Conservation (phyloP, 2,329 filamentous ascomycete genomes). For the Ascocoryne sarcoides region DNA sequence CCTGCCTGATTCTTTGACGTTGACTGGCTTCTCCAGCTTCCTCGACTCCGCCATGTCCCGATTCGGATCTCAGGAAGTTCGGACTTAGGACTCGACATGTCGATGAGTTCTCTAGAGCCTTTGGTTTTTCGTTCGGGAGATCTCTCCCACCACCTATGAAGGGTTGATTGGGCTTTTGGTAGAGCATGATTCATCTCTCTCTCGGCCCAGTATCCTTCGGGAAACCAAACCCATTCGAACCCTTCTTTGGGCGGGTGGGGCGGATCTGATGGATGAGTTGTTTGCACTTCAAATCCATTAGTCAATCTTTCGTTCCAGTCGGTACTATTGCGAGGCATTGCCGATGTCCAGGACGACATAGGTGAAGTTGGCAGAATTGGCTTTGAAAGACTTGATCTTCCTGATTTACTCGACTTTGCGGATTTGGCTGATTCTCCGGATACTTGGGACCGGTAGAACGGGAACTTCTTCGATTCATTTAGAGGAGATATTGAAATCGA, state of each 20-base stretch:
- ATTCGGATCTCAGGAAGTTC: background rate
- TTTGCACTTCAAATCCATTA: background rate
- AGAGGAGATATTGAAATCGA: background rate
- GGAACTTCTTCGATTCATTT: background rate
- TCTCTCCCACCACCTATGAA: slow-evolving; percentile 15
- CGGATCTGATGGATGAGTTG: slow-evolving; percentile 33
- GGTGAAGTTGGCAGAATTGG: background rate
- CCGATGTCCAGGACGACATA: background rate
- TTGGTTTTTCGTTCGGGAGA: slow-evolving; percentile 7
- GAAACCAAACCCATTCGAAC: slow-evolving; percentile 55
- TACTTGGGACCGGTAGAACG: background rate
- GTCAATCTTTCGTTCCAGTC: background rate
- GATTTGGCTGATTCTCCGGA: background rate
- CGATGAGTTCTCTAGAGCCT: background rate
- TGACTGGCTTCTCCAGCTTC: background rate
- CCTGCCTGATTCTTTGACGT: too few species aligned
- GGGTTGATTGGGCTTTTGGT: slow-evolving; percentile 3
- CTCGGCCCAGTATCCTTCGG: slow-evolving; percentile 55
- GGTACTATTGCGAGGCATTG: background rate
- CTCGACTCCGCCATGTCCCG: background rate
- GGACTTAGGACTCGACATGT: background rate
- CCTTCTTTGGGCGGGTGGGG: slow-evolving; percentile 46
- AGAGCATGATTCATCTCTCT: slow-evolving; percentile 32
- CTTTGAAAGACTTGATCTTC: background rate
- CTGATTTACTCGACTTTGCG: background rate